phyloP scores from a whole-genome alignment of 2,329 filamentous ascomycete species.

The Ceratocystis albifundus region DNA sequence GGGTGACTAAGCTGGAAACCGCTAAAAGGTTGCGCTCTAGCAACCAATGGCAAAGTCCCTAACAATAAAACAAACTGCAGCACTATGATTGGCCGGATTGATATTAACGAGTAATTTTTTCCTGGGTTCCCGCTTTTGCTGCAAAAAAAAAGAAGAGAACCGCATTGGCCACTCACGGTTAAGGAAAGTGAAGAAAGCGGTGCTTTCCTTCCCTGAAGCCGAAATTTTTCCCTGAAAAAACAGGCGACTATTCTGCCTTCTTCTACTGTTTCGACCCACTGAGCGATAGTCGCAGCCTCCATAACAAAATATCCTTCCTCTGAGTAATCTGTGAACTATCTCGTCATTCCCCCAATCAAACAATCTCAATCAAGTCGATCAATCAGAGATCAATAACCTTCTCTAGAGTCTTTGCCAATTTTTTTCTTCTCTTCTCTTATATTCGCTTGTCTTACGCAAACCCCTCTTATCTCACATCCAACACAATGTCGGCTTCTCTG shows the following conservation, averaged over 20 bases:
- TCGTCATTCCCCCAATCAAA: slow-evolving; percentile 16
- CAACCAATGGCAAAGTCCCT: background rate
- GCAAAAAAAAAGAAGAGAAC: slow-evolving; percentile 11
- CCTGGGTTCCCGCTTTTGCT: slow-evolving; percentile 20
- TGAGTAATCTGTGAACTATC: slow-evolving; percentile 3
- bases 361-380: background rate
- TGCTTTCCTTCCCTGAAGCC: slow-evolving; percentile 17
- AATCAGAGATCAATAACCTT: slow-evolving; percentile 26
- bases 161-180: slow-evolving; percentile 20
- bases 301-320: slow-evolving; percentile 17
- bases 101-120: slow-evolving; percentile 18
- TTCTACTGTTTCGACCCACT: slow-evolving; percentile 9
- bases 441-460: background rate
- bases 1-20: slow-evolving; percentile 15
- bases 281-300: slow-evolving; percentile 19
- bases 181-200: slow-evolving; percentile 16
- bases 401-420: slow-evolving; percentile 26
- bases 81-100: slow-evolving; percentile 19
- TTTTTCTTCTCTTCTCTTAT: background rate
- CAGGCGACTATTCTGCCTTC: slow-evolving; percentile 17
- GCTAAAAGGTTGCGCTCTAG: slow-evolving; percentile 15
- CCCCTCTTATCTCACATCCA: slow-evolving; percentile 16
- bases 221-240: slow-evolving; percentile 22
- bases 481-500: slow-evolving; percentile 53
- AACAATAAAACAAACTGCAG: slow-evolving; percentile 16